A percentile compares a stretch with the other conserved stretches of the same genome.
Evolutionary conservation across 2,329 filamentous ascomycete genomes (phyloP).

Genomic region (Epichloe aotearoae): DNA sequence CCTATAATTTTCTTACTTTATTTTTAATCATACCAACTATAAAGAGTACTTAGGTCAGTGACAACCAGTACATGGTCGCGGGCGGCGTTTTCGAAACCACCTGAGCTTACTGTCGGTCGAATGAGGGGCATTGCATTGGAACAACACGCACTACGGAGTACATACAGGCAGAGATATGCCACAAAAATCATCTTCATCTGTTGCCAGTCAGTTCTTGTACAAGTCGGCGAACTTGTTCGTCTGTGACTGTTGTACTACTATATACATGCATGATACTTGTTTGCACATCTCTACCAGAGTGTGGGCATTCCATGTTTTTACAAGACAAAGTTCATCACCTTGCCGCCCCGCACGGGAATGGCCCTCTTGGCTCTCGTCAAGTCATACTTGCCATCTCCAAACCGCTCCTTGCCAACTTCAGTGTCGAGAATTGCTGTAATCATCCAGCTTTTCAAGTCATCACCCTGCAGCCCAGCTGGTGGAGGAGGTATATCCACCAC

Average conservation of each 20-base stretch:
- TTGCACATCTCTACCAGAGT: no score
- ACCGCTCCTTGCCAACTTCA: slow-evolving; percentile 43
- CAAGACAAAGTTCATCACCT: slow-evolving; percentile 62
- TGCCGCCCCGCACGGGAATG: slow-evolving; percentile 50
- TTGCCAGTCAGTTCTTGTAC: no score
- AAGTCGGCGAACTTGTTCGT: not conserved
- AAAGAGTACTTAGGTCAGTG: no score
- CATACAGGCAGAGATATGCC: no score
- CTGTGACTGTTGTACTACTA: not conserved
- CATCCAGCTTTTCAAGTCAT: slow-evolving; percentile 45
- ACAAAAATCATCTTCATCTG: no score
- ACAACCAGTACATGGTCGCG: no score
- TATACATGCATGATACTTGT: not conserved
- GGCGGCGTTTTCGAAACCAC: no score
- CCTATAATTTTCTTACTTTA: no score
- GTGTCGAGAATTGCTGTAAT: slow-evolving; percentile 46
- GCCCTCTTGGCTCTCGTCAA: slow-evolving; percentile 45
- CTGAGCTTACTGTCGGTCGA: no score
- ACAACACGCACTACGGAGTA: no score
- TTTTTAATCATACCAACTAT: no score
- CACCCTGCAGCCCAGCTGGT: slow-evolving; percentile 25
- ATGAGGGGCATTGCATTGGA: no score
- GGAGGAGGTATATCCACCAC: slow-evolving; percentile 49
- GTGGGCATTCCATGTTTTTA: slow-evolving; percentile 11
- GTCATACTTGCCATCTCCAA: slow-evolving; percentile 32